phyloP scores from a whole-genome alignment of 2,329 filamentous ascomycete genomes.

The Ophiostoma himal-ulmi region DNA sequence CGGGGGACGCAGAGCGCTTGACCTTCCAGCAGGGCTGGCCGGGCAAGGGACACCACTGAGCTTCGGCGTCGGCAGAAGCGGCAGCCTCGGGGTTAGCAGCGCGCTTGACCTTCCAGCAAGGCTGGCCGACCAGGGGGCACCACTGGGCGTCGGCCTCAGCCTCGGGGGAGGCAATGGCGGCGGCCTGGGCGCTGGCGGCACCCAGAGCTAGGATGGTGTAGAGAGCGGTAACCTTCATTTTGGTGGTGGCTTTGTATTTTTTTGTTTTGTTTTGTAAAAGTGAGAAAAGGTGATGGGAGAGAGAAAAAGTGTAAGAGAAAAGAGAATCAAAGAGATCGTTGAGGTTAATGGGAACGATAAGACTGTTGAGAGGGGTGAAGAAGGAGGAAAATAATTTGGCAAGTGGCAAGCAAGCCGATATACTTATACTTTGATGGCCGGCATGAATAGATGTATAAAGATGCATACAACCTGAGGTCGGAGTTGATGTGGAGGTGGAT shows the following conservation, averaged over 20 bases:
- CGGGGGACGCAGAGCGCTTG: conserved; percentile 17
- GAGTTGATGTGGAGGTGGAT: neutral
- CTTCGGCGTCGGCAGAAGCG: conserved; percentile 20
- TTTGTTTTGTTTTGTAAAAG: neutral
- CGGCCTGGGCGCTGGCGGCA: conserved; percentile 23
- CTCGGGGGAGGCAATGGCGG: conserved; percentile 24
- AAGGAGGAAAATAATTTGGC: neutral
- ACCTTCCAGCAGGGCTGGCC: conserved; percentile 37
- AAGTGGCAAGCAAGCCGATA: neutral
- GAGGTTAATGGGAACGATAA: neutral
- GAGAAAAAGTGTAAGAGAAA: neutral
- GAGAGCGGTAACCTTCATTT: conserved; percentile 26
- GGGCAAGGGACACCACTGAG: conserved; percentile 33
- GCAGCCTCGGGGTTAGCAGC: conserved; percentile 30
- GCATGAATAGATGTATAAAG: neutral
- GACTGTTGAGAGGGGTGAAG: conserved; percentile 4
- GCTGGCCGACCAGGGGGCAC: conserved; percentile 37
- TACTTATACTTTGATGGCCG: conserved; percentile 4
- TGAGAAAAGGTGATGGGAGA: neutral
- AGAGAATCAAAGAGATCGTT: conserved; percentile 7
- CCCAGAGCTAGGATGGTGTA: conserved; percentile 25
- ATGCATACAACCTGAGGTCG: neutral
- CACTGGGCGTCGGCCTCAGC: conserved; percentile 17
- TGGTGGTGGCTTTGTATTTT: conserved; percentile 10
- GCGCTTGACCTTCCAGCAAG: conserved; percentile 32